These are phyloP conservation scores for Lactarius vividus DNA, from an alignment of 768 basidiomycete species.

Conservation along the genomic window DNA sequence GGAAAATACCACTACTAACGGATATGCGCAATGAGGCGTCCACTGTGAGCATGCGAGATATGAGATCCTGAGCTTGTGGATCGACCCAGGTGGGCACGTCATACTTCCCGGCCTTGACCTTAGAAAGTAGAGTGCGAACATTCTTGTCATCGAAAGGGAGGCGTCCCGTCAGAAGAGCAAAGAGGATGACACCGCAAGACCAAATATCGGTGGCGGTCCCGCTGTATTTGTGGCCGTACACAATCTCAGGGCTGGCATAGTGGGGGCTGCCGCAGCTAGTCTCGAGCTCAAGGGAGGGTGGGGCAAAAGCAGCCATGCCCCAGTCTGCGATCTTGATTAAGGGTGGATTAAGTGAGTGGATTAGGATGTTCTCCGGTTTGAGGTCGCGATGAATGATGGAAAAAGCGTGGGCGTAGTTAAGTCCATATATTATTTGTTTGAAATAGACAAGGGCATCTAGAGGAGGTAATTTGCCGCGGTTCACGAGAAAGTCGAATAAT, in stretches of 20 bases:
- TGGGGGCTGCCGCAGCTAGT: constrained; percentile 97
- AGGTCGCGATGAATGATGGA: constrained; percentile 98
- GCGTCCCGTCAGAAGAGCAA: constrained; percentile 82
- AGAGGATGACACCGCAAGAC: constrained; percentile 95
- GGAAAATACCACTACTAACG: constrained; percentile 43
- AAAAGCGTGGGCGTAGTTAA: constrained; percentile 96
- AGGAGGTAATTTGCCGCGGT: constrained; percentile 74
- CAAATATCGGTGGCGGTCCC: constrained; percentile 93
- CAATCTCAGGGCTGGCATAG: constrained; percentile 96
- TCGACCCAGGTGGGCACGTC: constrained; percentile 80
- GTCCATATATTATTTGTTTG: constrained; percentile 92
- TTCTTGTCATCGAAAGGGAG: constrained; percentile 96
- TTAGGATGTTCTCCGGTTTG: constrained; percentile 95
- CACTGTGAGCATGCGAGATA: constrained; percentile 85
- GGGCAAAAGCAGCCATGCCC: constrained; percentile 97
- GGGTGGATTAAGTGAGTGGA: constrained; percentile 75
- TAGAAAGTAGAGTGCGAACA: constrained; percentile 67
- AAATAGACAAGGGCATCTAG: constrained; percentile 88
- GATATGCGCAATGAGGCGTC: constrained; percentile 78
- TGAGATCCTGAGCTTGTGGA: constrained; percentile 78
- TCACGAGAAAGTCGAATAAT: constrained; percentile 94
- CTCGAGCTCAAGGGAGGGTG: constrained; percentile 79
- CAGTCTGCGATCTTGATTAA: constrained; percentile 97
- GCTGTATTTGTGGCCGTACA: constrained; percentile 84
- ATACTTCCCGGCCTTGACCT: constrained; percentile 86